These are phyloP conservation scores for Elongisporangium senticosum DNA, from an alignment of 352 stramenopile genomes.

Conservation along the genomic window DNA sequence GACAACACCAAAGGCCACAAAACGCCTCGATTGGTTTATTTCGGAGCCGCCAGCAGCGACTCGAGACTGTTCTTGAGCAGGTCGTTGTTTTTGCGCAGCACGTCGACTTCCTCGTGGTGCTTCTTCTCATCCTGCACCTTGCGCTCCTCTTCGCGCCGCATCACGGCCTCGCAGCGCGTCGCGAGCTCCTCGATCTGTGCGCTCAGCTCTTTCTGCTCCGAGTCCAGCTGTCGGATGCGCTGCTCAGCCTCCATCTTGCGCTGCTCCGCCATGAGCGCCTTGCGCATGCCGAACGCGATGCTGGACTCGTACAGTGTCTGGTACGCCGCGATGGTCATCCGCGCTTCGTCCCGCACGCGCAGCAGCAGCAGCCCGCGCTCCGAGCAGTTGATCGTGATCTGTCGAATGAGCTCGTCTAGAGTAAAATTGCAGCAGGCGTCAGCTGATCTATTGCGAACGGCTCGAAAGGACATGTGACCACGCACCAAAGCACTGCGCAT, in stretches of 20 bases:
- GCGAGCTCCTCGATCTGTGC: slow-evolving; percentile 70
- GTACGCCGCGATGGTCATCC: slow-evolving; percentile 91
- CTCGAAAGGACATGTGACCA: not conserved
- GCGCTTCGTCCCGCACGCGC: slow-evolving; percentile 86
- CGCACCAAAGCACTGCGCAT: slow-evolving; percentile 89
- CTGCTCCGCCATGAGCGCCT: slow-evolving; percentile 91
- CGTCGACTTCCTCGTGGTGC: slow-evolving; percentile 84
- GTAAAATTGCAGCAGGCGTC: not conserved
- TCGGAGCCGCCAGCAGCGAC: slow-evolving; percentile 59
- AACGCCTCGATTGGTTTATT: slow-evolving; percentile 18
- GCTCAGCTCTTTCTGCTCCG: slow-evolving; percentile 75
- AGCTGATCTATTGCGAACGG: not conserved
- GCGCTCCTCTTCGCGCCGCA: slow-evolving; percentile 56
- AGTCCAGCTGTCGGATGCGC: slow-evolving; percentile 73
- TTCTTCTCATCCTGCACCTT: slow-evolving; percentile 74
- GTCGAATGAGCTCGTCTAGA: slow-evolving; percentile 87
- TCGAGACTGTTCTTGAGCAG: slow-evolving; percentile 90
- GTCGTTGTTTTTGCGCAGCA: slow-evolving; percentile 85
- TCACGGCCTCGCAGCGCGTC: slow-evolving; percentile 52
- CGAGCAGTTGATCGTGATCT: slow-evolving; percentile 92
- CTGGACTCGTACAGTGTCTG: slow-evolving; percentile 91
- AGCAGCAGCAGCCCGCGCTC: slow-evolving; percentile 87
- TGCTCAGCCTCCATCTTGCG: slow-evolving; percentile 85
- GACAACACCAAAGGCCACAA: not conserved
- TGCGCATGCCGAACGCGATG: slow-evolving; percentile 92